Base-by-base conservation (phyloP, 108 stramenopile genomes). In the Nitzschia inconspicua region DNA sequence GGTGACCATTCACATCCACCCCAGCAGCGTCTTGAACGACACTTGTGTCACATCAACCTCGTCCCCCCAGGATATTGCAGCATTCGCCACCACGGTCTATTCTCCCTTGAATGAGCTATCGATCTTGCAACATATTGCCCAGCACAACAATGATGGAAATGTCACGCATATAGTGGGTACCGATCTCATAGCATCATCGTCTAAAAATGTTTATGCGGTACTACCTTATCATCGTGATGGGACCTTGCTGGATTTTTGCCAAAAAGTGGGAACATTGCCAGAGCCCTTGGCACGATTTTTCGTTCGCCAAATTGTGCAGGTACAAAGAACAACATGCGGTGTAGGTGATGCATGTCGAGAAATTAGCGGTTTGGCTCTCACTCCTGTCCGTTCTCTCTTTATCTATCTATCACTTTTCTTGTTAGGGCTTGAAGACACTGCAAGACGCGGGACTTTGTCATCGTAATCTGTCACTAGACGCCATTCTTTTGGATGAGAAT, bases 261-360 rank as follows among this genome's bases (percentile, higher is more conserved):
- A 25, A 14, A n/a, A 8, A 14, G 16, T 53, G 13, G 63, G 68
- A 34, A 36, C 66, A 14, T 44, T 70, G 16, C 41, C 51, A 8
- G 87, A 89, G 53, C 57, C 73, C 22, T 30, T 57, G 25, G 73
- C 87, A 1, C 44, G 82, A 62, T 76, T 56, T 50, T 81, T 70
- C 50, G 83, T 89, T 55, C 43, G 52, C 8, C 84, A 89, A 63
- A 74, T 85, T 69, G 36, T 85, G 9, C 31, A 75, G 76, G 83
- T 84, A 59, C 7, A 72, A 16, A 29, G 14, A n/a, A 0, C 11
- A 1, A 36, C n/a, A 8, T 9, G 10, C 14, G 24, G 0, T 6
- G 28, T 16, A 56, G 34, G 37, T 37, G 14, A 25, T 37, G 3
- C 14, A 22, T 14, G 10, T 40, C n/a, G n/a, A n/a, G n/a, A n/a